Evolutionary conservation across 78 protist species (phyloP), one percentile per base, ranked within the genome.

Genomic region (Mastigamoeba balamuthi): DNA sequence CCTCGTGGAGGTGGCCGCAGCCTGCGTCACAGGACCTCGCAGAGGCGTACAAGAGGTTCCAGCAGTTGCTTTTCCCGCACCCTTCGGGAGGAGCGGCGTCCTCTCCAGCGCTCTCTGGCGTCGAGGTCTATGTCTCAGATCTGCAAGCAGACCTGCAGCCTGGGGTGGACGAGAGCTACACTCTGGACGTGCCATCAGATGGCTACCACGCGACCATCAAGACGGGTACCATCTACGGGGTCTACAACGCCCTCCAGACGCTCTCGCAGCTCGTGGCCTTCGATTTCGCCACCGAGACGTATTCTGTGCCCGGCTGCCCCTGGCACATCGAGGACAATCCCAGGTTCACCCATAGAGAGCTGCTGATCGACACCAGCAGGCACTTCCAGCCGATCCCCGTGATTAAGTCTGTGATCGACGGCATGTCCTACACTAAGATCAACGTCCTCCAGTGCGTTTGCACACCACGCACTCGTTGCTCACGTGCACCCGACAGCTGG

Each of bases 361-460:
- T 92, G 36, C 73, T 92, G 40, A 1, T 92, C 33, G 95, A 92
- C 84, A 75, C 87, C 8, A 66, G 88, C 6, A 82, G 96, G 10
- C 96, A 92, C 72, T 92, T 36, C 69, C 52, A 58, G 38, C 63
- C 91, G 1, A 41, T 63, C 17, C 0, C 66, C 1, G 17, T 52
- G 7, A 9, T 90, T 38, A 40, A 66, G 39, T 3, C 4, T 2
- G 1, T 80, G 28, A 35, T 92, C 44, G 83, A 75, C 28, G 0
- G 82, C 6, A 27, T 90, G 73, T 0, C 92, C n/a, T 84, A 44
- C 70, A 64, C 66, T 53, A 88, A 81, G 81, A 6, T 81, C 39
- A 91, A 91, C 79, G 75, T 58, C 36, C 37, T 92, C 33, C 96
- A 92, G 78, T 72, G 28, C 91, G n/a, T n/a, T n/a, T n/a, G n/a